Evolutionary conservation across 257 asterid genomes (phyloP).

Genomic region (Przewalskia tangutica): DNA sequence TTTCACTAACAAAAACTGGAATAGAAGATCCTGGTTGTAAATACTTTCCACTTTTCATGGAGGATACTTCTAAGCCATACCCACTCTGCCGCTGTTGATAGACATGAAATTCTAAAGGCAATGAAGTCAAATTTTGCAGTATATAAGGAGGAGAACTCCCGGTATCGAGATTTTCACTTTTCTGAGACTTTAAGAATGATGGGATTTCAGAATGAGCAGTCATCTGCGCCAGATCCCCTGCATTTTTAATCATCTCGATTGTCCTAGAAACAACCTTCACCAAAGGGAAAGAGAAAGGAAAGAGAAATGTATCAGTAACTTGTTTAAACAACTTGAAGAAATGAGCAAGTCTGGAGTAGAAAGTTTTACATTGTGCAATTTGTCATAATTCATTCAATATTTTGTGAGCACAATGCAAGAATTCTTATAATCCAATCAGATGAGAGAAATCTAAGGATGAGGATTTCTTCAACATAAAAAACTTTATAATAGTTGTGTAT

Average conservation of each 20-base stretch:
- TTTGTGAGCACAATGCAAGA: background rate
- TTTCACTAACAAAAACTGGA: conserved; percentile 64
- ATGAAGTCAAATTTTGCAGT: conserved; percentile 76
- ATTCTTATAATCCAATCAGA: background rate
- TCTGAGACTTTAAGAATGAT: conserved; percentile 32
- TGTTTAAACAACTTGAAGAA: background rate
- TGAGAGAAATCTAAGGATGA: background rate
- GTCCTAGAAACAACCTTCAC: conserved; percentile 65
- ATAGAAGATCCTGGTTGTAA: conserved; percentile 70
- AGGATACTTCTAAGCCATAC: conserved; percentile 45
- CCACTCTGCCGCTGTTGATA: conserved; percentile 43
- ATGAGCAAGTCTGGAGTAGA: background rate
- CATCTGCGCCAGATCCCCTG: conserved; percentile 31
- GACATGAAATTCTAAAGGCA: conserved; percentile 62
- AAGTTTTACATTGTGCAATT: background rate
- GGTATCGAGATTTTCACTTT: conserved; percentile 35
- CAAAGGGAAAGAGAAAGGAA: conserved; percentile 7
- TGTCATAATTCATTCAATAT: background rate
- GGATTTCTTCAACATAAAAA: background rate
- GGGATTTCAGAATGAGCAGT: conserved; percentile 25
- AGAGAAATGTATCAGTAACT: background rate
- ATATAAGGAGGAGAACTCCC: conserved; percentile 79
- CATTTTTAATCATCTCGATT: conserved; percentile 56
- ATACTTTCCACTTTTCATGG: conserved; percentile 36
- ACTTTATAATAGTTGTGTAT: background rate